Evolutionary conservation across 306 rosid species (phyloP).

Genomic region (Glycine latifolia): DNA sequence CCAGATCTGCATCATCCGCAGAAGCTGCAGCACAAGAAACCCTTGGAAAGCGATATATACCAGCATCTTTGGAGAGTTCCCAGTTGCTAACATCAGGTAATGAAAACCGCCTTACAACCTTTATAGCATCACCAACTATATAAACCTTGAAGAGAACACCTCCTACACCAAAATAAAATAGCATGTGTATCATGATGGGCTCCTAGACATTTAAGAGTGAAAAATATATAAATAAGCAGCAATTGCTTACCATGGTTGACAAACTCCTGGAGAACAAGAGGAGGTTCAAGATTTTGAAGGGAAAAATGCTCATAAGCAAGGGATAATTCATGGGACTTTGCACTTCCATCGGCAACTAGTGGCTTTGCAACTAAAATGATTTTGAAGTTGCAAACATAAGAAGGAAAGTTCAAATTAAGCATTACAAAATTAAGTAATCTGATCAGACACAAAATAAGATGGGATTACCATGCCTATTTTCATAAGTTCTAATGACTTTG

Average conservation of each 20-base stretch:
- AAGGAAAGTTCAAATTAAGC: conserved; percentile 12
- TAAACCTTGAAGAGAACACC: conserved; percentile 95
- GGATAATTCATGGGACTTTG: conserved; percentile 86
- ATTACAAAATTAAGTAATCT: conserved; percentile 25
- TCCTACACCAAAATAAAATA: conserved; percentile 56
- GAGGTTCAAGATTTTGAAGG: conserved; percentile 88
- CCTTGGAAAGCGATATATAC: conserved; percentile 79
- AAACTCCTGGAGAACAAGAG: conserved; percentile 92
- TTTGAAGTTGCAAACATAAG: conserved; percentile 34
- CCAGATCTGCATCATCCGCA: conserved; percentile 95
- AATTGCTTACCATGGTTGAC: conserved; percentile 83
- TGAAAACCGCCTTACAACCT: conserved; percentile 92
- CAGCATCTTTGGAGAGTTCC: conserved; percentile 76
- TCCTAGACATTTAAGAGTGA: conserved; percentile 12
- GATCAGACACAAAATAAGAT: conserved; percentile 34
- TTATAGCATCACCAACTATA: conserved; percentile 91
- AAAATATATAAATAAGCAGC: conserved; percentile 6
- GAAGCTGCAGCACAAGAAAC: conserved; percentile 97
- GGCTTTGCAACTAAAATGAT: conserved; percentile 89
- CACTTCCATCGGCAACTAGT: conserved; percentile 90
- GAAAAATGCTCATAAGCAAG: conserved; percentile 81
- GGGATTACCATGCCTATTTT: conserved; percentile 44
- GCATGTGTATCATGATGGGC: conserved; percentile 21
- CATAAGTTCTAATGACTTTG: conserved; percentile 41
- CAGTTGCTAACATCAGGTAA: conserved; percentile 82